Evolutionary conservation across 345 rosid species (phyloP).

Genomic region (Cardamine chenopodiifolia): DNA sequence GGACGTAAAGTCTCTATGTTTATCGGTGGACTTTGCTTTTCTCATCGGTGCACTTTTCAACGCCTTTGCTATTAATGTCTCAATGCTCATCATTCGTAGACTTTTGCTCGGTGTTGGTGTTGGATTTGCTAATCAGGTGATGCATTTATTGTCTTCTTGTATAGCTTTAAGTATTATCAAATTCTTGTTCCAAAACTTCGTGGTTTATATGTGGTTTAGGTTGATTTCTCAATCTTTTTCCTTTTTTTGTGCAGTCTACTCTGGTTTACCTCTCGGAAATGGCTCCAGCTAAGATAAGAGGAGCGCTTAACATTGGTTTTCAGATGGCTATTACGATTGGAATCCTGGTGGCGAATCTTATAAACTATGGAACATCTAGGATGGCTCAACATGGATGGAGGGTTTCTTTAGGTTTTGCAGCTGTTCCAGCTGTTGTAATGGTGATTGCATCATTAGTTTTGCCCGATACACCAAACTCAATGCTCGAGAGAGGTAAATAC

Average conservation of each 20-base stretch:
- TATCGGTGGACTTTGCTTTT: constrained; percentile 51
- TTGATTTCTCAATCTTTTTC: constrained; percentile 11
- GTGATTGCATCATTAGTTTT: constrained; percentile 37
- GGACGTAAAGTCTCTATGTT: constrained; percentile 54
- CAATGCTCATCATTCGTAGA: constrained; percentile 59
- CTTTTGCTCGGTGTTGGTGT: constrained; percentile 57
- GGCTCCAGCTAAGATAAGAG: constrained; percentile 60
- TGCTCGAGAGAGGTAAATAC: constrained; percentile 43
- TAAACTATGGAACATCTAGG: constrained; percentile 45
- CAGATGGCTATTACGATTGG: constrained; percentile 57
- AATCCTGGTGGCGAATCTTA: constrained; percentile 50
- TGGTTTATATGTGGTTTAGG: background rate
- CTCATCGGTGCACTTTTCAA: constrained; percentile 53
- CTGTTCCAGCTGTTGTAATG: constrained; percentile 46
- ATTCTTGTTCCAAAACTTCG: background rate
- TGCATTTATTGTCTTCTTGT: background rate
- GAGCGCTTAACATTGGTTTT: constrained; percentile 52
- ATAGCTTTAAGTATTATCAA: background rate
- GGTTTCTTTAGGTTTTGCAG: constrained; percentile 42
- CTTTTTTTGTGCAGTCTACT: constrained; percentile 42
- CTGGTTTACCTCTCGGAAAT: constrained; percentile 63
- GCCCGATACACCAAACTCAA: constrained; percentile 48
- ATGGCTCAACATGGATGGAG: constrained; percentile 44
- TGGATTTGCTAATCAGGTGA: constrained; percentile 58
- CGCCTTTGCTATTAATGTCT: constrained; percentile 45